Base-by-base conservation (phyloP, 2,329 filamentous ascomycete genomes). In the Diaporthe humulicola region DNA sequence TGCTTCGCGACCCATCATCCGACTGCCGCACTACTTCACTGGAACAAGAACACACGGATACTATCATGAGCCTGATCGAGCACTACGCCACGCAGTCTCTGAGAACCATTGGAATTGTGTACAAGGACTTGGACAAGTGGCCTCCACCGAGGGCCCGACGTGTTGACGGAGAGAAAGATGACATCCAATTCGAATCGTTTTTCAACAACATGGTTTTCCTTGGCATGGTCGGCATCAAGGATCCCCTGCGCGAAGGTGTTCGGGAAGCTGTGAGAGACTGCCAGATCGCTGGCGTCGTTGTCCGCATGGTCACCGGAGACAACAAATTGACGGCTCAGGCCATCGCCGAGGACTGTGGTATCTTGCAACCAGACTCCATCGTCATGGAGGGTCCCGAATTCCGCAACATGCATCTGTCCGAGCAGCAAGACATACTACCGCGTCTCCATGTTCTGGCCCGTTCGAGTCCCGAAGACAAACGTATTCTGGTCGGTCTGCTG, bases 281-380 rank as follows among this genome's bases (percentile, higher is more conserved):
- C 80, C 93, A 96, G 81, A 88, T 89, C 73, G 94, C 94, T 6
- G 94, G 94, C 75, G 94, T 96, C 15, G 90, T 93, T 76, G 93
- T 96, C 25, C 93, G 94, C 80, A 96, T 96, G 94, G 94, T 96
- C 3, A 96, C 94, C 6, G 94, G 94, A 77, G 94, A 96, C 85
- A 96, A 96, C 84, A 91, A 93, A 78, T 85, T 94, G 75, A 96
- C 94, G 10, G 94, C 94, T 1, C 90, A 93, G 81, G 93, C 94
- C 30, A 96, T 96, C 79, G 94, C 94, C 28, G 89, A 88, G 78
- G 94, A 96, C 79, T 95, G 94, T 81, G 93, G 94, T 54, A 96
- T 96, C 75, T 88, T 94, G 73, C 91, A 91, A 54, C 84, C 88
- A 4, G 89, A 91, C 78, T 93, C 92, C 64, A 81, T 94, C 73